Percentiles rank a stretch among this genome's conserved stretches.
Conservation (phyloP, 495 filamentous ascomycete species). For the Lepraria neglecta region DNA sequence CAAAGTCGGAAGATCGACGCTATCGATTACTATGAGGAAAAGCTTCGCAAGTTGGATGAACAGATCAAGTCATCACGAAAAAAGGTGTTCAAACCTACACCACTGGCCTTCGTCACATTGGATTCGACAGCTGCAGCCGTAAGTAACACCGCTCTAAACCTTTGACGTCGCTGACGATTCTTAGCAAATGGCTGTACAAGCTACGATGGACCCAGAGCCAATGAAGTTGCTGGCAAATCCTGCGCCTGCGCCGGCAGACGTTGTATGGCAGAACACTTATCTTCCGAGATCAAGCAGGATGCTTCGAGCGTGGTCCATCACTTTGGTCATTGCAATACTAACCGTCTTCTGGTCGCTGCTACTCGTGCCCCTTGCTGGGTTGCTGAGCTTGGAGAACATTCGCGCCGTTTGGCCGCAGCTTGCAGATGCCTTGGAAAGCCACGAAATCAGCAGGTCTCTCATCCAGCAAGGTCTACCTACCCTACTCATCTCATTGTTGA, state of each 20-base stretch:
- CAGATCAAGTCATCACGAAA: constrained; percentile 61
- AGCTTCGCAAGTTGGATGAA: constrained; percentile 73
- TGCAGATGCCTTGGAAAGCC: constrained; percentile 56
- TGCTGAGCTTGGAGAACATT: constrained; percentile 73
- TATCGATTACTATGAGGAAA: constrained; percentile 88
- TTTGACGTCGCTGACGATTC: constrained; percentile 10
- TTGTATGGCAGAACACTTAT: constrained; percentile 92
- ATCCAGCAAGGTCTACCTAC: constrained; percentile 87
- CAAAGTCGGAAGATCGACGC: constrained; percentile 73
- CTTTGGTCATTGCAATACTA: constrained; percentile 68
- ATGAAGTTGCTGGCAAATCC: constrained; percentile 76
- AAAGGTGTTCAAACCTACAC: constrained; percentile 70
- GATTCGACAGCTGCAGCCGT: constrained; percentile 77
- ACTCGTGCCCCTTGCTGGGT: constrained; percentile 69
- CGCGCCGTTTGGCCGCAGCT: constrained; percentile 64
- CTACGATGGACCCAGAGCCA: constrained; percentile 81
- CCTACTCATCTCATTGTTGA: constrained; percentile 72
- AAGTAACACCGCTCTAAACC: constrained; percentile 19
- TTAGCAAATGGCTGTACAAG: constrained; percentile 86
- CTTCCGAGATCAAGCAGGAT: constrained; percentile 67
- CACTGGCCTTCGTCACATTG: constrained; percentile 94
- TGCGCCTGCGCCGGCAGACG: constrained; percentile 79
- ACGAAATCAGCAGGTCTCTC: constrained; percentile 64
- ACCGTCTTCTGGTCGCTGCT: constrained; percentile 86
- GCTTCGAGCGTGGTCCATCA: constrained; percentile 73